phyloP scores from a whole-genome alignment of 352 stramenopile species.

The Elongisporangium anandrum region DNA sequence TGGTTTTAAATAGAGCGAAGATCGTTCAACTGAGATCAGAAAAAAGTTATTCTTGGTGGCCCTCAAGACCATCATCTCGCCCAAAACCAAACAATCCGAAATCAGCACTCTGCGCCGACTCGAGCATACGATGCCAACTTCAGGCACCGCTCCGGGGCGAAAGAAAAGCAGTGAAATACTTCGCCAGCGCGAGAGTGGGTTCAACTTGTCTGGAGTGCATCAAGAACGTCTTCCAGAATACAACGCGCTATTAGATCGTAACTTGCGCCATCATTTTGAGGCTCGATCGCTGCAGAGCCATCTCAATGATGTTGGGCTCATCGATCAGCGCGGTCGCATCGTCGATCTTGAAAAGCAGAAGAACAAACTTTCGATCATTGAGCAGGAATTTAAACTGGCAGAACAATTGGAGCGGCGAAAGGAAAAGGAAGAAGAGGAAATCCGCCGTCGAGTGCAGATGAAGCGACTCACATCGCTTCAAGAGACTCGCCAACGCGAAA shows the following conservation, averaged over 20 bases:
- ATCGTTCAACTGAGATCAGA: not conserved
- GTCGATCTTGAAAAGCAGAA: slow-evolving; percentile 89
- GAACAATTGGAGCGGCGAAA: slow-evolving; percentile 72
- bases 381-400: slow-evolving; percentile 89
- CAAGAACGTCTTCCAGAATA: slow-evolving; percentile 75
- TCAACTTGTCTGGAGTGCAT: slow-evolving; percentile 53
- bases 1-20: slow-evolving; percentile 12
- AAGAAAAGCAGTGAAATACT: slow-evolving; percentile 44
- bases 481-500: slow-evolving; percentile 73
- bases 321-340: slow-evolving; percentile 86
- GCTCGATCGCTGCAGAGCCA: slow-evolving; percentile 71
- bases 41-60: slow-evolving; percentile 10
- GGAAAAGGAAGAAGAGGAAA: slow-evolving; percentile 82
- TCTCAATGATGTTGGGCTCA: slow-evolving; percentile 72
- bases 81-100: not conserved
- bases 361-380: slow-evolving; percentile 88
- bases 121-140: not conserved
- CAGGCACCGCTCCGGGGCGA: slow-evolving; percentile 11
- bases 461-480: slow-evolving; percentile 86
- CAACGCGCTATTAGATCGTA: slow-evolving; percentile 87
- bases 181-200: slow-evolving; percentile 49
- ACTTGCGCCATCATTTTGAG: slow-evolving; percentile 89
- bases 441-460: slow-evolving; percentile 83
- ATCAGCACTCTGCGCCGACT: not conserved
- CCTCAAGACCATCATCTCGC: not conserved